Base-by-base conservation (phyloP, 148 eudicot genomes). In the Cornus kousa region DNA sequence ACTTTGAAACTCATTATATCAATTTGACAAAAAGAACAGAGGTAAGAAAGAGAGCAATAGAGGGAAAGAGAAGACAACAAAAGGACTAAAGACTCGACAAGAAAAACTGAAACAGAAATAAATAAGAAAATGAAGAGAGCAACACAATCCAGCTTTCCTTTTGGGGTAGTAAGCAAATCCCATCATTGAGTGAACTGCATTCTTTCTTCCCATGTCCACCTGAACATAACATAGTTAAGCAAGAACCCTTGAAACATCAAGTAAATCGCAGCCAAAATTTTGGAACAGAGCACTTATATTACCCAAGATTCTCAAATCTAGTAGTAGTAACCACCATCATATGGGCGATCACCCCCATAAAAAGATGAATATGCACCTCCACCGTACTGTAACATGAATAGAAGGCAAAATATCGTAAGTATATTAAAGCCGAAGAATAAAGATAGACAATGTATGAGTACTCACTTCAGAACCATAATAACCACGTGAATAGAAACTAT, bases 401-500 rank as follows among this genome's bases (percentile, higher is more conserved):
- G 57, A 32, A 66, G 67, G 75, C 2, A 76, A 23, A 77, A 35
- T 31, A 74, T 67, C 23, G 64, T 24, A 66, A 76, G n/a, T 17
- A 62, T n/a, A 37, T 28, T 72, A 24, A 74, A 55, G 13, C 28
- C 33, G 4, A 37, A 78, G 10, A 70, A 70, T 3, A 62, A 48
- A 5, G 2, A 69, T 46, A 62, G 79, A 79, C 33, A 77, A 71
- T 19, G 46, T 46, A 68, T 1, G 19, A 39, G 59, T 17, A 81
- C 94, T 88, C 82, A 94, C 98, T 79, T 91, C 88, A 75, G 93
- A 71, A 73, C 90, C 92, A 86, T 91, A 89, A 83, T 91, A 91
- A 80, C 90, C 89, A 87, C 79, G 90, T 81, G 89, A 70, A 69
- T 81, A 84, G 65, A 64, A 72, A 80, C 88, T 82, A 77, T 87